phyloP scores from a whole-genome alignment of 768 basidiomycete genomes.

The Pilatotrama ljubarskyi region DNA sequence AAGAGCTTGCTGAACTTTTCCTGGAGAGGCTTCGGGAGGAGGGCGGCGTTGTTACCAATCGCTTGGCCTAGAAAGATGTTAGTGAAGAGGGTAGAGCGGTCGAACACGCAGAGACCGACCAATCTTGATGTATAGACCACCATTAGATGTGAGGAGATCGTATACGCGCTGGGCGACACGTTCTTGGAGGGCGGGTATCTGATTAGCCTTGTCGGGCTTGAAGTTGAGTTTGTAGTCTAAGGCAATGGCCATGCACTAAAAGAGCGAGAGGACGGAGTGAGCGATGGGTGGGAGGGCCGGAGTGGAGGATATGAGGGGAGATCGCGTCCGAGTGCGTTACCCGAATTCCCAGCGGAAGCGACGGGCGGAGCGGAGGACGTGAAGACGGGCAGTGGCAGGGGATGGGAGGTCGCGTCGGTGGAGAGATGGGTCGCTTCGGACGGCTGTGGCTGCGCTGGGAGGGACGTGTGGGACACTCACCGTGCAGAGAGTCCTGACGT shows the following conservation, averaged over 20 bases:
- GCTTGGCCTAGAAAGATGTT: constrained; percentile 54
- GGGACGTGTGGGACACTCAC: constrained; percentile 34
- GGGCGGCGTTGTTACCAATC: constrained; percentile 81
- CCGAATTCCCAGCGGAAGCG: too few species aligned
- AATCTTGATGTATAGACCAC: constrained; percentile 85
- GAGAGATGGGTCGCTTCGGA: not conserved
- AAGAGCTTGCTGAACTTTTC: constrained; percentile 81
- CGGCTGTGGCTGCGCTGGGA: not conserved
- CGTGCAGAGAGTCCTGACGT: constrained; percentile 49
- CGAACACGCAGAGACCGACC: constrained; percentile 37
- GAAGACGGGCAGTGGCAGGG: not conserved
- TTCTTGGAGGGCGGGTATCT: constrained; percentile 80
- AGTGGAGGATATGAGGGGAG: not conserved
- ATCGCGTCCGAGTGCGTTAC: too few species aligned
- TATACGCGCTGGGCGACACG: constrained; percentile 80
- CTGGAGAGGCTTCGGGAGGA: constrained; percentile 83
- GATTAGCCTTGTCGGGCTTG: constrained; percentile 63
- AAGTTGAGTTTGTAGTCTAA: constrained; percentile 91
- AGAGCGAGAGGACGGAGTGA: not conserved
- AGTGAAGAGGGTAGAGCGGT: not conserved
- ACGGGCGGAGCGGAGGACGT: too few species aligned
- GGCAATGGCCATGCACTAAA: constrained; percentile 67
- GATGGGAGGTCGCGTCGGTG: not conserved
- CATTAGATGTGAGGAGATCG: constrained; percentile 76
- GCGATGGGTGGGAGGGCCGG: not conserved